These are phyloP conservation scores for Moesziomyces aphidis DNA, from an alignment of 1,284 basidiomycete genomes.

Conservation along the genomic window DNA sequence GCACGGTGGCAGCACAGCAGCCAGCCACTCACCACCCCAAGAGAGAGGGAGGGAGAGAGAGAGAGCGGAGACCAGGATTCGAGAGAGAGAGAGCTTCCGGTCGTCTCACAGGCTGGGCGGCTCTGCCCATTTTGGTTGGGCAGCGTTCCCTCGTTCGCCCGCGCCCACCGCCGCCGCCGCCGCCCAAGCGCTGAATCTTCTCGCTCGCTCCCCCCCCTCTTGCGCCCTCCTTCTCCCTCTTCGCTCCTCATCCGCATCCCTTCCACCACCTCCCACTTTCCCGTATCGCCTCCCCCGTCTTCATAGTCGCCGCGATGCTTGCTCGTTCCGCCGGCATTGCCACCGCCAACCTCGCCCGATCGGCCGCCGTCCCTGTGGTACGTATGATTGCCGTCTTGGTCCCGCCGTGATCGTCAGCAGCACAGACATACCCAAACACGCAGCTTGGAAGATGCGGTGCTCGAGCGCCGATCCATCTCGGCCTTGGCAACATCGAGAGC, in stretches of 20 bases:
- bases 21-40: no score
- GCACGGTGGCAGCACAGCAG: no score
- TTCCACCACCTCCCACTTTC: slow-evolving; percentile 30
- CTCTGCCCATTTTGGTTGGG: background rate
- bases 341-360: slow-evolving; percentile 65
- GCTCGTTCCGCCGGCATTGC: slow-evolving; percentile 65
- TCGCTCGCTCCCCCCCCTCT: slow-evolving; percentile 9
- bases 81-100: no score
- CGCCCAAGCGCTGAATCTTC: slow-evolving; percentile 26
- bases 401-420: no score
- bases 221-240: slow-evolving; percentile 5
- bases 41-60: no score
- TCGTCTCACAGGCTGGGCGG: no score
- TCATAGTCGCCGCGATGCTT: slow-evolving; percentile 58
- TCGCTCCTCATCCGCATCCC: slow-evolving; percentile 12
- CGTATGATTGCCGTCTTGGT: slow-evolving; percentile 23
- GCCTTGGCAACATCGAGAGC: no score
- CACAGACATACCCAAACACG: no score
- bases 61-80: no score
- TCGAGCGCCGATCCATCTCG: no score
- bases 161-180: slow-evolving; percentile 9
- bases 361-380: slow-evolving; percentile 62
- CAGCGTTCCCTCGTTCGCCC: slow-evolving; percentile 1
- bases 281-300: slow-evolving; percentile 18
- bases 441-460: no score